Evolutionary conservation across 2,329 filamentous ascomycete genomes (phyloP).

Genomic region (Sporothrix phasma): DNA sequence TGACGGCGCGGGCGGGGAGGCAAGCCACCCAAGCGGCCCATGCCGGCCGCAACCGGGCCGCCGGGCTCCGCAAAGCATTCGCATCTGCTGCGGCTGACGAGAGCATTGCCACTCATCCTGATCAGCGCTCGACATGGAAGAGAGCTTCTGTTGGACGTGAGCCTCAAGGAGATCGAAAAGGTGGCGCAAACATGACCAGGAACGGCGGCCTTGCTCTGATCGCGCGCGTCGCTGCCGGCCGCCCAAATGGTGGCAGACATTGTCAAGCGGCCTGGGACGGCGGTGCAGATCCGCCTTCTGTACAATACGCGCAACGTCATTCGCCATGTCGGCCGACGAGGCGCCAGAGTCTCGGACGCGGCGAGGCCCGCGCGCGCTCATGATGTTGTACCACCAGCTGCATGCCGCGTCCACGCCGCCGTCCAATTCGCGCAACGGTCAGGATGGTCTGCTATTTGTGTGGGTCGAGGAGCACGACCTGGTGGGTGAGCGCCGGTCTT

Average conservation of each 20-base stretch:
- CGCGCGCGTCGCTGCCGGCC: slow-evolving; percentile 59
- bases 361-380: slow-evolving; percentile 58
- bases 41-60: no score
- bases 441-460: no score
- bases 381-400: slow-evolving; percentile 76
- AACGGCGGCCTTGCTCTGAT: slow-evolving; percentile 70
- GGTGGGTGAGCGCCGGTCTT: slow-evolving; percentile 87
- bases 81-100: slow-evolving; percentile 38
- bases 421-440: no score
- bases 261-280: slow-evolving; percentile 50
- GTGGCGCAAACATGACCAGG: slow-evolving; percentile 60
- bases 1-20: slow-evolving; percentile 36
- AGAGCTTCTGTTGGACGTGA: slow-evolving; percentile 92
- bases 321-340: slow-evolving; percentile 78
- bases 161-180: slow-evolving; percentile 62
- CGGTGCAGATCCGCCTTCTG: slow-evolving; percentile 64
- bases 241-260: slow-evolving; percentile 65
- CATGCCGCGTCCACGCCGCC: slow-evolving; percentile 80
- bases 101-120: slow-evolving; percentile 80
- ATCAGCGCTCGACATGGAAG: slow-evolving; percentile 90
- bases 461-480: slow-evolving; percentile 64
- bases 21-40: neutral
- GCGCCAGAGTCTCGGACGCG: slow-evolving; percentile 30
- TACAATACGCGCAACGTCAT: slow-evolving; percentile 97
- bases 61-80: slow-evolving; percentile 26